Conservation (phyloP, 148 eudicot genomes). For the Rhododendron henanense region DNA sequence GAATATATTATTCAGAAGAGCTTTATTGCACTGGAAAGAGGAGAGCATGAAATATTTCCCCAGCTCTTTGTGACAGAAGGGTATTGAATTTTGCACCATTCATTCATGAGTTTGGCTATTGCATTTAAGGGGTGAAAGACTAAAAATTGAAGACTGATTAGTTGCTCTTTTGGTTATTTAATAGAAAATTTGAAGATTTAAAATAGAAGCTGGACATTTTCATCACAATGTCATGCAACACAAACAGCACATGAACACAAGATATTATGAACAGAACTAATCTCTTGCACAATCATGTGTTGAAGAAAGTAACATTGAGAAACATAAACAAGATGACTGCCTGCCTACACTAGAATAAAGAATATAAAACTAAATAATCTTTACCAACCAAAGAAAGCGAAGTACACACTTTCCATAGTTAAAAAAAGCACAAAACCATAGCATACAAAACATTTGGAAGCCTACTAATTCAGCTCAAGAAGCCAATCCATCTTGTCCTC, state of each 20-base stretch:
- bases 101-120: no score
- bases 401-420: background rate
- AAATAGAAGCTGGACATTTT: background rate
- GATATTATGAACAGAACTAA: background rate
- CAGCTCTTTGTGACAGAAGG: no score
- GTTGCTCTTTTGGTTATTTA: no score
- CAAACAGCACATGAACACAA: background rate
- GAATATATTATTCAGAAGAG: no score
- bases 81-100: no score
- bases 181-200: no score
- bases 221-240: background rate
- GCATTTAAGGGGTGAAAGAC: no score
- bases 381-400: background rate
- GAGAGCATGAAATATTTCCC: no score
- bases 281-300: background rate
- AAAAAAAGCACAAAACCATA: background rate
- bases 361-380: background rate
- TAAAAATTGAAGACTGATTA: no score
- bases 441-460: background rate
- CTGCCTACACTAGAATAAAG: background rate
- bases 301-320: background rate
- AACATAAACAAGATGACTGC: background rate
- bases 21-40: no score
- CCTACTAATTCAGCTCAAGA: constrained; percentile 48
- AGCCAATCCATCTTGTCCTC: constrained; percentile 85